phyloP scores from a whole-genome alignment of 225 moss, liverwort and hornwort genomes.

The Marchantia paleacea region DNA sequence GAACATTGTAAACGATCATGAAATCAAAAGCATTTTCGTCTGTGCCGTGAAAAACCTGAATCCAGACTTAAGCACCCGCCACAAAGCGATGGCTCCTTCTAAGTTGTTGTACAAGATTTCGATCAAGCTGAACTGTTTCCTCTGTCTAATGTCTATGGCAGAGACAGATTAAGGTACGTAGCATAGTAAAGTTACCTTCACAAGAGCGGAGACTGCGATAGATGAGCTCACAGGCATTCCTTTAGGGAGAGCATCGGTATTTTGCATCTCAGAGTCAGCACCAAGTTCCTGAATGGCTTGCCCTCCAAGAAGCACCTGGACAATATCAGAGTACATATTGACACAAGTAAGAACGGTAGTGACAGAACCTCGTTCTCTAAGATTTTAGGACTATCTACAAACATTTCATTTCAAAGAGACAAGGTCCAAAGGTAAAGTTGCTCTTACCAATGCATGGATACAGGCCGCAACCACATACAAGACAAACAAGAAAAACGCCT shows the following conservation, averaged over 20 bases:
- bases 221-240: conserved; percentile 51
- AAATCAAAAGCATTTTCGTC: too few species aligned
- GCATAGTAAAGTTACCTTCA: conserved; percentile 53
- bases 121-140: too few species aligned
- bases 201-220: conserved; percentile 57
- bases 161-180: not conserved
- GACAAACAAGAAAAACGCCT: conserved; percentile 89
- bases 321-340: conserved; percentile 5
- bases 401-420: not conserved
- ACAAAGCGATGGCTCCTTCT: too few species aligned
- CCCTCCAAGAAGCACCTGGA: conserved; percentile 66
- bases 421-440: not conserved
- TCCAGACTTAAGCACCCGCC: not conserved
- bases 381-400: not conserved
- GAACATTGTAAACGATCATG: not conserved
- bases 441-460: conserved; percentile 73
- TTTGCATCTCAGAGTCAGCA: conserved; percentile 35
- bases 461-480: conserved; percentile 84
- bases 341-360: not conserved
- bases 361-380: not conserved
- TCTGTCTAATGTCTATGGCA: too few species aligned
- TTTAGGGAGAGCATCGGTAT: conserved; percentile 41
- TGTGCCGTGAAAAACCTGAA: not conserved
- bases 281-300: conserved; percentile 75
- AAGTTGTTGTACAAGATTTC: too few species aligned